Percentiles rank a stretch among this genome's conserved stretches.
Conservation (phyloP, 2,329 filamentous ascomycete species). For the Xylariaceae sp. region DNA sequence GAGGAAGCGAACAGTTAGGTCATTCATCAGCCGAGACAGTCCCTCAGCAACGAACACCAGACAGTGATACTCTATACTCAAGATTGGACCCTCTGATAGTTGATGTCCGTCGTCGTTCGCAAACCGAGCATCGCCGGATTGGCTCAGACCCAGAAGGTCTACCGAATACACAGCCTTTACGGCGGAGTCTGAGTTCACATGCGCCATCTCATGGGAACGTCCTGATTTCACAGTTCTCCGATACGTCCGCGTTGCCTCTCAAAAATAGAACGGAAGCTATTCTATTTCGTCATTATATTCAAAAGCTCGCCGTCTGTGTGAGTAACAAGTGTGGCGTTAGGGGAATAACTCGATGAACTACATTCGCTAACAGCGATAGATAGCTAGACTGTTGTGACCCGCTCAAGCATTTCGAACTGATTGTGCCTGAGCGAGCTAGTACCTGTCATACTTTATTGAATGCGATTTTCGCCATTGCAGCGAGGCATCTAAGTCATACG, state of each 20-base stretch:
- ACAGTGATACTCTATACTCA: background rate
- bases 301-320: slow-evolving; percentile 46
- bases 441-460: slow-evolving; percentile 60
- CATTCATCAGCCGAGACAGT: slow-evolving; percentile 1
- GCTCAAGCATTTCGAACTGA: slow-evolving; percentile 56
- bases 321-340: slow-evolving; percentile 20
- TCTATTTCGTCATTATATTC: slow-evolving; percentile 47
- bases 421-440: slow-evolving; percentile 60
- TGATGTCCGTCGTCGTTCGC: slow-evolving; percentile 3
- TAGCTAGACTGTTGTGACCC: slow-evolving; percentile 45
- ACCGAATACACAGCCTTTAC: slow-evolving; percentile 17
- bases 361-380: slow-evolving; percentile 28
- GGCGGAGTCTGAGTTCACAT: slow-evolving; percentile 9
- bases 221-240: slow-evolving; percentile 28
- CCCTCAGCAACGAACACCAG: background rate
- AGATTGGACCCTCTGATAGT: background rate
- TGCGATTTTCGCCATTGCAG: slow-evolving; percentile 63
- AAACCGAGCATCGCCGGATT: slow-evolving; percentile 1
- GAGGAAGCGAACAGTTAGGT: background rate
- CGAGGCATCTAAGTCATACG: slow-evolving; percentile 59
- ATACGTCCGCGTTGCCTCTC: slow-evolving; percentile 39
- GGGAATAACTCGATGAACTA: background rate
- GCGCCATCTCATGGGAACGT: slow-evolving; percentile 22
- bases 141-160: slow-evolving; percentile 17
- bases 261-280: slow-evolving; percentile 42